A percentile compares a stretch with the other conserved stretches of the same genome.
phyloP scores from a whole-genome alignment of 2,329 filamentous ascomycete species.

The Alternaria tenuissima region DNA sequence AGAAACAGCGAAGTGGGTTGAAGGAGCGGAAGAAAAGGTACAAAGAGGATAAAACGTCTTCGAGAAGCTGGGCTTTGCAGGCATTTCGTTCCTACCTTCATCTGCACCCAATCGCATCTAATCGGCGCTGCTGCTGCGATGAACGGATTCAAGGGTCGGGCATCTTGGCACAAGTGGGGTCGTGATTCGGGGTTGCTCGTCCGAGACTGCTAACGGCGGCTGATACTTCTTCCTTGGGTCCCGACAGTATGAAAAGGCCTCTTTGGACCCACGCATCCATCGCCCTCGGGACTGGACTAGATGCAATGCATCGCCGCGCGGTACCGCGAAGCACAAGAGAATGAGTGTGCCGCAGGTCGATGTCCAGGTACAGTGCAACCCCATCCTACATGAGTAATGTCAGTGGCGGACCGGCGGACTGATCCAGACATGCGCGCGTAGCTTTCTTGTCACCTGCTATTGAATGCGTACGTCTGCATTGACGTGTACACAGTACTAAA shows the following conservation, averaged over 20 bases:
- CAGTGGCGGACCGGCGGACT: neutral
- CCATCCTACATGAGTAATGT: neutral
- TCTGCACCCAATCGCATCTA: neutral
- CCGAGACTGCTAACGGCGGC: constrained; percentile 4
- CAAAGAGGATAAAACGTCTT: neutral
- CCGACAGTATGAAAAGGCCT: neutral
- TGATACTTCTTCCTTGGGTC: constrained; percentile 3
- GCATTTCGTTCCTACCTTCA: neutral
- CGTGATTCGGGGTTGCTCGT: neutral
- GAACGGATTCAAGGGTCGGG: neutral
- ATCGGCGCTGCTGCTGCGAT: neutral
- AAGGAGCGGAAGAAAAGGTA: neutral
- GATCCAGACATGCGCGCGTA: neutral
- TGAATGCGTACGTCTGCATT: neutral
- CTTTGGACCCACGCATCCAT: neutral
- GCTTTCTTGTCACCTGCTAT: neutral
- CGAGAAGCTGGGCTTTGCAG: neutral
- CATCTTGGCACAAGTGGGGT: constrained; percentile 1
- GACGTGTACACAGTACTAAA: neutral
- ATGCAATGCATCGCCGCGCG: neutral
- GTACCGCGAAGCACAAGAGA: neutral
- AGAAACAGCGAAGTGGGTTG: neutral
- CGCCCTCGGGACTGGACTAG: neutral
- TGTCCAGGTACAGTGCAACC: neutral
- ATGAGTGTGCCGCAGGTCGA: neutral